Conservation (phyloP, 495 filamentous ascomycete species). For the Trypethelium eluteriae region DNA sequence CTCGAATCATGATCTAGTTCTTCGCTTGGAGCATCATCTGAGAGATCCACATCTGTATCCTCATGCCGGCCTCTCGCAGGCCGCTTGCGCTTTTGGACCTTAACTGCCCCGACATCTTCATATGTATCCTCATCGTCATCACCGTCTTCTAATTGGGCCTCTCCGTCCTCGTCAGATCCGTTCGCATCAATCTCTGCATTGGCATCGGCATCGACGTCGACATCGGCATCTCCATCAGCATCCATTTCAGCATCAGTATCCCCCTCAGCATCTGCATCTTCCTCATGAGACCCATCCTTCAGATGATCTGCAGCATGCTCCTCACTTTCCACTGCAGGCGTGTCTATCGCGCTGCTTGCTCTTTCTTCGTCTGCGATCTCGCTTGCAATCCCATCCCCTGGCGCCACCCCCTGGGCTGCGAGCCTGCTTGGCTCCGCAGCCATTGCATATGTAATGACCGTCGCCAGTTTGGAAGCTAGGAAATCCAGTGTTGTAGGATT, state of each 20-base stretch:
- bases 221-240: slow-evolving; percentile 35
- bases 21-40: slow-evolving; percentile 29
- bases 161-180: slow-evolving; percentile 35
- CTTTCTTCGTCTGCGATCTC: slow-evolving; percentile 42
- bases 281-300: neutral
- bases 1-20: slow-evolving; percentile 45
- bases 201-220: slow-evolving; percentile 27
- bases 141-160: slow-evolving; percentile 34
- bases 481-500: slow-evolving; percentile 25
- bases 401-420: slow-evolving; percentile 20
- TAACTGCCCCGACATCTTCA: slow-evolving; percentile 70
- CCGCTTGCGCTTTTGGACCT: slow-evolving; percentile 43
- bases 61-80: slow-evolving; percentile 32
- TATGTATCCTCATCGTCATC: slow-evolving; percentile 40
- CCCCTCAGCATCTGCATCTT: slow-evolving; percentile 29
- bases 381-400: slow-evolving; percentile 34
- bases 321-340: slow-evolving; percentile 14
- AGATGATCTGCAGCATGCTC: slow-evolving; percentile 34
- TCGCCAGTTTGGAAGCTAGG: slow-evolving; percentile 30
- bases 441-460: slow-evolving; percentile 31
- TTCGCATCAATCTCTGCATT: slow-evolving; percentile 37
- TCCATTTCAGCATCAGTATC: slow-evolving; percentile 29
- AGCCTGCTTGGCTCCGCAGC: slow-evolving; percentile 31
- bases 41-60: slow-evolving; percentile 30
- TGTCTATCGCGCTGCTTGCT: neutral